These are phyloP conservation scores for Sporothrix phasma DNA, from an alignment of 2,329 filamentous ascomycete genomes.

Conservation along the genomic window DNA sequence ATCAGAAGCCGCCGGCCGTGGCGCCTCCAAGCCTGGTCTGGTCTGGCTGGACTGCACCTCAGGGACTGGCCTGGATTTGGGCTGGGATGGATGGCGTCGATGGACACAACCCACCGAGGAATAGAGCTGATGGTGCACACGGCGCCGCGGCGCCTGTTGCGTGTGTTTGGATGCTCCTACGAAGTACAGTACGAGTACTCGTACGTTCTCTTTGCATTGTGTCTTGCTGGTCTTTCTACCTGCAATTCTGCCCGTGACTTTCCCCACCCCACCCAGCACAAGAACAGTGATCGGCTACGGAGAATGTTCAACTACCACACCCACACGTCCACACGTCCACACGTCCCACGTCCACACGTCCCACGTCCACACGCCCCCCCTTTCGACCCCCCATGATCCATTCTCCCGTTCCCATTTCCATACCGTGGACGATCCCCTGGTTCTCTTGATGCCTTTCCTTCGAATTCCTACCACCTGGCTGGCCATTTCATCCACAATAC, in stretches of 20 bases:
- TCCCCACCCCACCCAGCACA: background rate
- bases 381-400: background rate
- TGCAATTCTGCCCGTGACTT: background rate
- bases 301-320: background rate
- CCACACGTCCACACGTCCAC: conserved; percentile 2
- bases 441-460: background rate
- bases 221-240: background rate
- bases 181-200: no score
- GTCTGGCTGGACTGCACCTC: background rate
- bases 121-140: conserved; percentile 3
- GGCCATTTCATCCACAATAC: background rate
- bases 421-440: conserved; percentile 4
- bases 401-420: background rate
- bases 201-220: conserved; percentile 3
- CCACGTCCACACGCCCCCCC: background rate
- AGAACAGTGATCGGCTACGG: conserved; percentile 2
- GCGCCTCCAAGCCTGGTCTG: conserved; percentile 1
- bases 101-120: background rate
- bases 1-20: background rate
- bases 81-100: background rate
- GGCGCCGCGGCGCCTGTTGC: conserved; percentile 3
- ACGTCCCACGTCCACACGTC: no score
- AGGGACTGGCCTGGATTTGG: no score
- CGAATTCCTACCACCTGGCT: background rate
- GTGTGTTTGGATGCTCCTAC: conserved; percentile 10